These are phyloP conservation scores for Fusarium sp. DNA, from an alignment of 2,329 filamentous ascomycete genomes.

Conservation along the genomic window DNA sequence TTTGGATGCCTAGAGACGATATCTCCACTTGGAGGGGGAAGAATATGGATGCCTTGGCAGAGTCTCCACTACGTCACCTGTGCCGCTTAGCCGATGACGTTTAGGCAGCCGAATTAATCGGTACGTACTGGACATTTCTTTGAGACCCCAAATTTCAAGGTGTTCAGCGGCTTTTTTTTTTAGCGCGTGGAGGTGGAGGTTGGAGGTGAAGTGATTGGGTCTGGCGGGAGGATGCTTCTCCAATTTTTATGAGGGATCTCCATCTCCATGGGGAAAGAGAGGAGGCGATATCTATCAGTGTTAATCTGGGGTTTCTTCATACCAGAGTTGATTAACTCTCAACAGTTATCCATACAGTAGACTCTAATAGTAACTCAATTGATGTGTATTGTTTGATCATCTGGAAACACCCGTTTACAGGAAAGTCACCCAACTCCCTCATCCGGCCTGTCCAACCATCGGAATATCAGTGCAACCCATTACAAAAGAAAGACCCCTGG, in stretches of 20 bases:
- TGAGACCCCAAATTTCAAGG: constrained; percentile 19
- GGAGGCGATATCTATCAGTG: not conserved
- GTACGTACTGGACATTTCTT: constrained; percentile 2
- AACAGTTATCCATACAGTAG: too few relatives aligned
- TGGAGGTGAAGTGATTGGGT: not conserved
- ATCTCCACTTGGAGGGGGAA: not conserved
- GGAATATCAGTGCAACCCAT: constrained; percentile 16
- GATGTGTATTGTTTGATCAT: too few relatives aligned
- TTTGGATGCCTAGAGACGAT: constrained; percentile 15
- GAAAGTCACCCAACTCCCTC: not conserved
- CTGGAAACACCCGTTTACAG: not conserved
- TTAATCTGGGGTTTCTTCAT: not conserved
- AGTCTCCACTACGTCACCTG: constrained; percentile 20
- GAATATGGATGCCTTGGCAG: constrained; percentile 26
- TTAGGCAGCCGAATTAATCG: constrained; percentile 32
- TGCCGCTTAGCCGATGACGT: constrained; percentile 31
- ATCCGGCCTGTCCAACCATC: not conserved
- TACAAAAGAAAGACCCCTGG: constrained; percentile 6
- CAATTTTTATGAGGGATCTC: constrained; percentile 4
- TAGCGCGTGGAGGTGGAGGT: not conserved
- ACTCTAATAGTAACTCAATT: too few relatives aligned
- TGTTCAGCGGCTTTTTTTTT: constrained; percentile 16
- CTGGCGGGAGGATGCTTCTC: not conserved
- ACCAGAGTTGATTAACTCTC: rapidly evolving
- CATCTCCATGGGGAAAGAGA: constrained; percentile 20